A percentile compares a stretch with the other conserved stretches of the same genome.
Conservation (phyloP, 352 stramenopile genomes). For the Elongisporangium anandrum region DNA sequence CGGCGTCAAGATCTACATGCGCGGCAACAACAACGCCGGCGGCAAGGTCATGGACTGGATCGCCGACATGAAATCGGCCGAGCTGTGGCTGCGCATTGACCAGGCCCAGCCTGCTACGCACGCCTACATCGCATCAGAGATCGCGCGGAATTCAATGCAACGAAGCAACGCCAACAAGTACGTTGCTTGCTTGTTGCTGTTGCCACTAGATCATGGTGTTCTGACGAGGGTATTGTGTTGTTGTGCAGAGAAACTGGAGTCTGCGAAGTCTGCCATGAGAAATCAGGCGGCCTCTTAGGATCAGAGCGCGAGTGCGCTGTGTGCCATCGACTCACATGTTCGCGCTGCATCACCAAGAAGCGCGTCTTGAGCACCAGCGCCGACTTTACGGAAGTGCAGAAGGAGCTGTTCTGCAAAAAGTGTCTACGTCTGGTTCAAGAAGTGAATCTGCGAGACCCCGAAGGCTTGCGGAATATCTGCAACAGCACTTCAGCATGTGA, state of each 20-base stretch:
- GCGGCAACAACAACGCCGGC: conserved; percentile 60
- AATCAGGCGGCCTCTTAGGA: conserved; percentile 48
- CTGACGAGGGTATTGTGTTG: conserved; percentile 2
- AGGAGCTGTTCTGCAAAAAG: conserved; percentile 66
- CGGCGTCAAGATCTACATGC: conserved; percentile 76
- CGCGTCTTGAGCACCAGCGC: conserved; percentile 51
- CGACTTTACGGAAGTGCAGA: conserved; percentile 47
- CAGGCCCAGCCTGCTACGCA: conserved; percentile 43
- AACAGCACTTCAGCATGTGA: conserved; percentile 28
- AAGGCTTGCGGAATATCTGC: conserved; percentile 33
- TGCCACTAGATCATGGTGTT: neutral
- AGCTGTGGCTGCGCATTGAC: conserved; percentile 67
- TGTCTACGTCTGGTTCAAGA: conserved; percentile 60
- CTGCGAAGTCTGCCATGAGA: conserved; percentile 61
- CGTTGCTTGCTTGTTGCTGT: conserved; percentile 17
- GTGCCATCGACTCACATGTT: conserved; percentile 59
- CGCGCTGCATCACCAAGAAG: conserved; percentile 54
- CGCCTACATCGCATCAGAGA: conserved; percentile 45
- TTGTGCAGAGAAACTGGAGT: conserved; percentile 24
- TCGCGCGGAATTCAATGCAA: conserved; percentile 19
- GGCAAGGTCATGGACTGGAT: conserved; percentile 73
- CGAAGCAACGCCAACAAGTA: conserved; percentile 26
- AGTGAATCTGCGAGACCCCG: conserved; percentile 50
- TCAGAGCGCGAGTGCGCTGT: conserved; percentile 60
- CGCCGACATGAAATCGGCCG: conserved; percentile 64